These are phyloP conservation scores for Cryptococcus jaspeensis DNA, from an alignment of 1,284 basidiomycete species.

Conservation along the genomic window DNA sequence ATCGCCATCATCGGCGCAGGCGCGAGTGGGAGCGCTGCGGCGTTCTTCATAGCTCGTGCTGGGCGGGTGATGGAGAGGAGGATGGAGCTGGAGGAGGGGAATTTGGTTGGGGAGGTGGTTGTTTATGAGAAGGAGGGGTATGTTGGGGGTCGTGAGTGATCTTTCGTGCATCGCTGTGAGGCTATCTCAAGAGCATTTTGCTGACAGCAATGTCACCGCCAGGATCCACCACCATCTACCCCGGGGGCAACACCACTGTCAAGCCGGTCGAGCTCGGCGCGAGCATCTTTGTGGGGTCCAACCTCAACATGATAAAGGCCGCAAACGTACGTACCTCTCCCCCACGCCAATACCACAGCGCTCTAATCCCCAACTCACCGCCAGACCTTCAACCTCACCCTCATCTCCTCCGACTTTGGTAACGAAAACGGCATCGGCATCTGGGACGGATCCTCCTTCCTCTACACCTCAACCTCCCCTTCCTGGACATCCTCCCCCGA, in stretches of 20 bases:
- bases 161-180: too few species aligned
- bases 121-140: constrained; percentile 74
- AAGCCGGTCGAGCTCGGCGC: constrained; percentile 77
- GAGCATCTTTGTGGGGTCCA: constrained; percentile 78
- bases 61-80: constrained; percentile 64
- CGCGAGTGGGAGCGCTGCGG: constrained; percentile 77
- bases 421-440: constrained; percentile 40
- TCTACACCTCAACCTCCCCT: constrained; percentile 59
- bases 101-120: constrained; percentile 65
- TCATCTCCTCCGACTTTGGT: constrained; percentile 55
- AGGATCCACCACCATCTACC: constrained; percentile 75
- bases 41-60: constrained; percentile 71
- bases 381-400: constrained; percentile 70
- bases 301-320: constrained; percentile 80
- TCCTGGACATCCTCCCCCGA: constrained; percentile 73
- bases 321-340: constrained; percentile 63
- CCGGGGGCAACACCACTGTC: too few species aligned
- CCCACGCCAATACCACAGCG: not conserved
- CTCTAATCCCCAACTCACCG: not conserved
- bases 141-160: constrained; percentile 77
- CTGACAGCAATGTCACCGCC: not conserved
- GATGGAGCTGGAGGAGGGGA: constrained; percentile 55
- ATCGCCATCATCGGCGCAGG: constrained; percentile 86
- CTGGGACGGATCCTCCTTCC: constrained; percentile 69
- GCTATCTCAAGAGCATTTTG: too few species aligned